Percentiles rank a stretch among this genome's conserved stretches.
Conservation (phyloP, 2,329 filamentous ascomycete species). For the Neonectria magnoliae region DNA sequence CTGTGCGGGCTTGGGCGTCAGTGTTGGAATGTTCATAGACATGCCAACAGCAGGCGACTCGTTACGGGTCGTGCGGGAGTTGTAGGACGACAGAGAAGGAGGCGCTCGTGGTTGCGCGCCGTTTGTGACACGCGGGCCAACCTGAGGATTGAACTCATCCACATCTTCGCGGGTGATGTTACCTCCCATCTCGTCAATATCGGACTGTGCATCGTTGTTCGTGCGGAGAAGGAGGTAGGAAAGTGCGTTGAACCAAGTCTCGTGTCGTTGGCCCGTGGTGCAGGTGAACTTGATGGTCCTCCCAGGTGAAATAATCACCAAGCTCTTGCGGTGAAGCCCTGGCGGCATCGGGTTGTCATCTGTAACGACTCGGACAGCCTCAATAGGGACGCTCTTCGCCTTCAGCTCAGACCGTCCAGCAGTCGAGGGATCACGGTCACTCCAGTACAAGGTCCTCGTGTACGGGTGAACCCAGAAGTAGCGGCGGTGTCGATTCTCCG, state of each 20-base stretch:
- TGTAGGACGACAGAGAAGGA: slow-evolving; percentile 81
- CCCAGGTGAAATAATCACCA: slow-evolving; percentile 89
- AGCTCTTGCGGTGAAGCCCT: slow-evolving; percentile 91
- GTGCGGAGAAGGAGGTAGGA: slow-evolving; percentile 90
- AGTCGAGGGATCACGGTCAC: slow-evolving; percentile 83
- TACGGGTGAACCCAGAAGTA: slow-evolving; percentile 99
- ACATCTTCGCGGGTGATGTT: slow-evolving; percentile 70
- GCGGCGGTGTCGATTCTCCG: slow-evolving; percentile 86
- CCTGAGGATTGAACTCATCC: slow-evolving; percentile 83
- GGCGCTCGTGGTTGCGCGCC: slow-evolving; percentile 62
- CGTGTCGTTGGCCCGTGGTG: slow-evolving; percentile 90
- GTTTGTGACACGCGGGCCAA: slow-evolving; percentile 48
- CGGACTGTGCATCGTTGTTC: slow-evolving; percentile 69
- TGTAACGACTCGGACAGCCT: slow-evolving; percentile 88
- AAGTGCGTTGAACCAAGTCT: slow-evolving; percentile 98
- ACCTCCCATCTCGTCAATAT: slow-evolving; percentile 67
- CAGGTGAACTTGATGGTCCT: slow-evolving; percentile 94
- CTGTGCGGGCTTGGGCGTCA: slow-evolving; percentile 60
- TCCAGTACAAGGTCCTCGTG: slow-evolving; percentile 96
- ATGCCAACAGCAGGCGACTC: slow-evolving; percentile 66
- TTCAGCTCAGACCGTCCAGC: slow-evolving; percentile 80
- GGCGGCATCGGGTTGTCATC: slow-evolving; percentile 97
- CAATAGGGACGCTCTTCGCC: slow-evolving; percentile 92
- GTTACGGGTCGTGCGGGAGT: slow-evolving; percentile 76
- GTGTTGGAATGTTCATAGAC: slow-evolving; percentile 64